phyloP scores from a whole-genome alignment of 164 flowering plant species.

The Buxus sempervirens region DNA sequence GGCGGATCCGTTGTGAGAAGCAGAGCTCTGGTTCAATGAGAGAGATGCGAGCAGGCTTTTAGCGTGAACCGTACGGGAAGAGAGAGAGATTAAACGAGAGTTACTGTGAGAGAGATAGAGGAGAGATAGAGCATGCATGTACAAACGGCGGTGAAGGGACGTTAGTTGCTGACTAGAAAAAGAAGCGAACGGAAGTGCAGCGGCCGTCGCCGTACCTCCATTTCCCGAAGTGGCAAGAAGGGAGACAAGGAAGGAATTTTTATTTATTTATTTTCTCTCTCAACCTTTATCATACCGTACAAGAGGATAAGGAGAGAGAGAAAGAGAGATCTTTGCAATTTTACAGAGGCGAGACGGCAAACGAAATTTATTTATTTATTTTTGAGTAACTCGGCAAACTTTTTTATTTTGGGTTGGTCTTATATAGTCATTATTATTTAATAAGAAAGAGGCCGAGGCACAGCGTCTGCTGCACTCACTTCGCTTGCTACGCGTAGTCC shows the following conservation, averaged over 20 bases:
- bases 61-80: conserved; percentile 66
- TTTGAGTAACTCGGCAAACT: too few relatives aligned
- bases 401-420: too few relatives aligned
- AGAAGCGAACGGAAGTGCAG: neutral
- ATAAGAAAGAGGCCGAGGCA: too few relatives aligned
- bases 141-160: conserved; percentile 52
- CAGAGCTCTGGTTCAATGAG: neutral
- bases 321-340: too few relatives aligned
- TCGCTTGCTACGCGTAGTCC: too few relatives aligned
- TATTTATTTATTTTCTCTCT: too few relatives aligned
- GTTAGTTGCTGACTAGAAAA: conserved; percentile 14
- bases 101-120: conserved; percentile 23
- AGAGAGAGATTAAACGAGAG: conserved; percentile 17
- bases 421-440: too few relatives aligned
- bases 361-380: too few relatives aligned
- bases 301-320: too few relatives aligned
- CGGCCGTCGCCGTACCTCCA: conserved; percentile 39
- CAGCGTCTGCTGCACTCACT: too few relatives aligned
- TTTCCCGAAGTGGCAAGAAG: conserved; percentile 19
- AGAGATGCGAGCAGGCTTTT: conserved; percentile 47
- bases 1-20: neutral
- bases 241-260: neutral
- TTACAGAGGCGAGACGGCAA: too few relatives aligned
- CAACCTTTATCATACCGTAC: too few relatives aligned
- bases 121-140: conserved; percentile 5